Percentiles rank a stretch among this genome's conserved stretches.
phyloP scores from a whole-genome alignment of 306 rosid species.

The Vachellia collinsii region DNA sequence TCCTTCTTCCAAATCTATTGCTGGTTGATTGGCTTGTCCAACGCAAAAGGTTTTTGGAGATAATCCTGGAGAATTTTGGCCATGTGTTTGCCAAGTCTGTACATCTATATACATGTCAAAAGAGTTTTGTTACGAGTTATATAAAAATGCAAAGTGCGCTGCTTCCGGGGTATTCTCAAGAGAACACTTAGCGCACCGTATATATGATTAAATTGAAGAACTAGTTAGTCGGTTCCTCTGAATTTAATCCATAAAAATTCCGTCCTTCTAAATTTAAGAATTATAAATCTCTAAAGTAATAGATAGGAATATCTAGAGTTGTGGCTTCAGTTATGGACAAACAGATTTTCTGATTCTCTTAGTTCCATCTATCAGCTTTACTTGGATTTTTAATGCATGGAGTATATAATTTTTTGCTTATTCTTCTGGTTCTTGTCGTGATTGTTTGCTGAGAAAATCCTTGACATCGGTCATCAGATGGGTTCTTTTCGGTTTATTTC shows the following conservation, averaged over 20 bases:
- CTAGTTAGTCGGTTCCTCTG: no score
- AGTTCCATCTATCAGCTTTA: not conserved
- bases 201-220: no score
- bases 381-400: not conserved
- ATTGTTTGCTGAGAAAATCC: not conserved
- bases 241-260: no score
- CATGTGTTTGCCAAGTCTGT: not conserved
- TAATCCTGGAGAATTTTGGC: not conserved
- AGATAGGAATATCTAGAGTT: no score
- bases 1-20: not conserved
- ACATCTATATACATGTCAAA: no score
- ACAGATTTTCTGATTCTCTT: no score
- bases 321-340: no score
- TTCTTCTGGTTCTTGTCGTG: not conserved
- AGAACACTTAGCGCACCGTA: no score
- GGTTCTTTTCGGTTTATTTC: not conserved
- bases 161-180: not conserved
- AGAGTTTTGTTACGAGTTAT: no score
- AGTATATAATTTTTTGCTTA: not conserved
- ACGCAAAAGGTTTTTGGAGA: not conserved
- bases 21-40: not conserved
- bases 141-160: no score
- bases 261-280: no score
- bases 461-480: not conserved
- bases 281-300: no score